Conservation (phyloP, 805 yeast species). For the Saccharomyces cerevisiae region DNA sequence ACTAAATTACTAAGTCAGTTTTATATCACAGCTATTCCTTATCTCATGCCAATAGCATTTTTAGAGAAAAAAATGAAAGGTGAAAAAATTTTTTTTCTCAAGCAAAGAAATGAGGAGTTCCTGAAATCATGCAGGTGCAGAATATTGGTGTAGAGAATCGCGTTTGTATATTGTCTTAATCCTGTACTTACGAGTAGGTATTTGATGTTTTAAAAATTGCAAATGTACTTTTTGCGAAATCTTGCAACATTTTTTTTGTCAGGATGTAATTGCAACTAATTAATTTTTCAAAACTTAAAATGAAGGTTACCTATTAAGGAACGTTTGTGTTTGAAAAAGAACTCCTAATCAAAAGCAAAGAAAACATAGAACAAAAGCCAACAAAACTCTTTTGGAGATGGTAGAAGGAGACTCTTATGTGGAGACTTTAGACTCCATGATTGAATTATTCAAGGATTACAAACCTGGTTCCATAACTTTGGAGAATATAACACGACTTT, state of each 20-base stretch:
- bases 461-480: slow-evolving; percentile 28
- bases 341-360: neutral
- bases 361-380: neutral
- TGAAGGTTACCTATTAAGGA: neutral
- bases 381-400: slow-evolving; percentile 1
- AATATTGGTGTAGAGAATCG: neutral
- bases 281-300: neutral
- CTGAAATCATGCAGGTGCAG: neutral
- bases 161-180: neutral
- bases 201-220: neutral
- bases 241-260: neutral
- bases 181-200: neutral
- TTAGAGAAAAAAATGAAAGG: neutral
- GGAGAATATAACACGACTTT: slow-evolving; percentile 28
- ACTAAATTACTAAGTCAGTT: neutral
- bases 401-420: slow-evolving; percentile 23
- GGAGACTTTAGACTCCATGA: slow-evolving; percentile 24
- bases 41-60: neutral
- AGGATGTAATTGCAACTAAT: neutral
- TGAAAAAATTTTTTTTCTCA: neutral
- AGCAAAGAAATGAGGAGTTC: neutral
- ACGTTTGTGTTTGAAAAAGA: neutral
- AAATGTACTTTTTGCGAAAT: neutral
- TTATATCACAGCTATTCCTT: neutral
- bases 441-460: slow-evolving; percentile 25